Percentiles rank a stretch among this genome's conserved stretches.
Evolutionary conservation across 2,329 filamentous ascomycete species (phyloP).

Genomic region (Chaetoscypha palmicola): DNA sequence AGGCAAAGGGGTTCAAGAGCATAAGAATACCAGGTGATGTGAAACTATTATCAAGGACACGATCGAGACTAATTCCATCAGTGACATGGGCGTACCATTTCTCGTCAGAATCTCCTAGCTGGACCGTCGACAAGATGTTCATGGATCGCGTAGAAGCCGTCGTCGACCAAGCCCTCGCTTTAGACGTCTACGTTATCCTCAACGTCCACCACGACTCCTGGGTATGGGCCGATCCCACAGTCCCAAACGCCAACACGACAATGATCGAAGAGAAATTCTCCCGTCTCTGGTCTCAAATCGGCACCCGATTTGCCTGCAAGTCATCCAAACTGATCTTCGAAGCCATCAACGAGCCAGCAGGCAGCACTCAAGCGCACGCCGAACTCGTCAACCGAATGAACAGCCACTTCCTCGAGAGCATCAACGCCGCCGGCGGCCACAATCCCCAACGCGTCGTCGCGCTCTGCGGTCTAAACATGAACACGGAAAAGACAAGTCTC

Average conservation of each 20-base stretch:
- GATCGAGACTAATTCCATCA: constrained; percentile 15
- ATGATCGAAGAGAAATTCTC: constrained; percentile 50
- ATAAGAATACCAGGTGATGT: constrained; percentile 44
- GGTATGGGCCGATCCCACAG: constrained; percentile 49
- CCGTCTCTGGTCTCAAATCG: constrained; percentile 51
- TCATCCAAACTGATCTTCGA: constrained; percentile 49
- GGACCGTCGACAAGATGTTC: constrained; percentile 47
- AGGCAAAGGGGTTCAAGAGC: constrained; percentile 48
- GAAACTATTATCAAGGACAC: not conserved
- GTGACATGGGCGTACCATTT: constrained; percentile 55
- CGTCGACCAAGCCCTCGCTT: constrained; percentile 45
- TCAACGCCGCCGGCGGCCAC: constrained; percentile 47
- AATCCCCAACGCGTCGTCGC: constrained; percentile 50
- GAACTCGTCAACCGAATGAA: constrained; percentile 49
- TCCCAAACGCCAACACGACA: constrained; percentile 39
- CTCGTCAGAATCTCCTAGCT: constrained; percentile 41
- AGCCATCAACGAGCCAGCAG: constrained; percentile 52
- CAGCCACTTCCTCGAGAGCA: constrained; percentile 46
- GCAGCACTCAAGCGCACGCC: constrained; percentile 43
- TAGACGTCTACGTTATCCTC: constrained; percentile 46
- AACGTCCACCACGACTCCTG: constrained; percentile 55
- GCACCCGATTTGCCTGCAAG: constrained; percentile 46
- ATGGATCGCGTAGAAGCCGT: constrained; percentile 51
- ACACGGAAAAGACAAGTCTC: constrained; percentile 44
- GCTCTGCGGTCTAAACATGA: constrained; percentile 44